These are phyloP conservation scores for Elongisporangium anandrum DNA, from an alignment of 352 stramenopile species.

Conservation along the genomic window DNA sequence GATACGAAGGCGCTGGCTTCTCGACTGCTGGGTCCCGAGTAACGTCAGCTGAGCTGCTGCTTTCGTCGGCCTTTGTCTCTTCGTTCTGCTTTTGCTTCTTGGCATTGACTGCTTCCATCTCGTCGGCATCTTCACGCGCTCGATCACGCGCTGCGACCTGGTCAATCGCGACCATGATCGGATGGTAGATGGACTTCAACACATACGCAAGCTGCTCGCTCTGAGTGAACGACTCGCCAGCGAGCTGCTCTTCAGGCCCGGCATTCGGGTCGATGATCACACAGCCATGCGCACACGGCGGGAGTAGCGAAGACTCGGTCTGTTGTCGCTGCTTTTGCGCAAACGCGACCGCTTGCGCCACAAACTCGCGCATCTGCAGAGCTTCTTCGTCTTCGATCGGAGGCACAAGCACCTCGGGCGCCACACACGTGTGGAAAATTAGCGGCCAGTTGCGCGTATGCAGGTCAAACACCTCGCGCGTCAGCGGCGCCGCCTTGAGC, in stretches of 20 bases:
- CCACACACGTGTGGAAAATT: slow-evolving; percentile 74
- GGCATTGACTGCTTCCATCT: slow-evolving; percentile 4
- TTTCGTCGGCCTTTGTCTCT: background rate
- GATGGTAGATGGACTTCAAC: slow-evolving; percentile 60
- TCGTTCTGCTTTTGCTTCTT: slow-evolving; percentile 35
- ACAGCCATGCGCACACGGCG: slow-evolving; percentile 39
- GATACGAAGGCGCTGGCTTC: slow-evolving; percentile 52
- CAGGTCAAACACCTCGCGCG: slow-evolving; percentile 51
- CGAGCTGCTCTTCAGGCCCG: slow-evolving; percentile 15
- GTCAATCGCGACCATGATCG: slow-evolving; percentile 66
- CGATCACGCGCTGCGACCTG: slow-evolving; percentile 58
- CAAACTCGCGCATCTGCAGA: slow-evolving; percentile 17
- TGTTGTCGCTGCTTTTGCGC: background rate
- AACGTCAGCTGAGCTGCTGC: background rate
- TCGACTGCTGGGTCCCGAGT: slow-evolving; percentile 3
- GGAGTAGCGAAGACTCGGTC: background rate
- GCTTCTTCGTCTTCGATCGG: slow-evolving; percentile 38
- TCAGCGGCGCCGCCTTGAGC: slow-evolving; percentile 50
- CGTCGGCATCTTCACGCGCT: slow-evolving; percentile 17
- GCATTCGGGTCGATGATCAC: slow-evolving; percentile 47
- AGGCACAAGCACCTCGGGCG: slow-evolving; percentile 30
- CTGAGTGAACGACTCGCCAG: slow-evolving; percentile 15
- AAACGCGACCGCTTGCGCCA: background rate
- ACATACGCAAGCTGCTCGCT: slow-evolving; percentile 11
- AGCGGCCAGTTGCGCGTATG: slow-evolving; percentile 68